Evolutionary conservation across 169 alveolate genomes (phyloP).

Genomic region (Condylostoma magnum): DNA sequence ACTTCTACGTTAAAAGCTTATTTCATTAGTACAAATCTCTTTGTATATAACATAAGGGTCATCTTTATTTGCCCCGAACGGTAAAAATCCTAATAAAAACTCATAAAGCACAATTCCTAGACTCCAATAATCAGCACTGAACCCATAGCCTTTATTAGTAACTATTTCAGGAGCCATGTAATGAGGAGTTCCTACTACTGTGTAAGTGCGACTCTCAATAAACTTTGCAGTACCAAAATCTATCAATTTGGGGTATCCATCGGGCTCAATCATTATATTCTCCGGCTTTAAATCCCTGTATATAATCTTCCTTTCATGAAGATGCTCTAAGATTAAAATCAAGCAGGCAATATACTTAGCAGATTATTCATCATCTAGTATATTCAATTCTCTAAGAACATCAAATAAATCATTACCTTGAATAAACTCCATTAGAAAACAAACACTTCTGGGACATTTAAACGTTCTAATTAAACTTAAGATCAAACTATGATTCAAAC

Average conservation of each 20-base stretch:
- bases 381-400: conserved; percentile 48
- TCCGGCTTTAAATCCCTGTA: conserved; percentile 80
- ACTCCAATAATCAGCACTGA: conserved; percentile 97
- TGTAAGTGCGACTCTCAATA: conserved; percentile 74
- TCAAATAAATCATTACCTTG: conserved; percentile 67
- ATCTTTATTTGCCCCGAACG: conserved; percentile 96
- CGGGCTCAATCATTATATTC: conserved; percentile 60
- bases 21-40: conserved; percentile 86
- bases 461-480: conserved; percentile 63
- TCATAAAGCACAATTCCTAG: conserved; percentile 98
- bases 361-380: conserved; percentile 42
- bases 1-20: conserved; percentile 42
- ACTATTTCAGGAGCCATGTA: conserved; percentile 83
- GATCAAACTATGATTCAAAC: conserved; percentile 71
- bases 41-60: conserved; percentile 95
- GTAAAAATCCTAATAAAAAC: conserved; percentile 96
- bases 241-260: conserved; percentile 67
- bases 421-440: conserved; percentile 67
- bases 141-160: conserved; percentile 94
- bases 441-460: conserved; percentile 59
- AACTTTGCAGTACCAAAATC: conserved; percentile 77
- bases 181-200: conserved; percentile 84
- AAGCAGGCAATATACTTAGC: conserved; percentile 33
- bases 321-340: conserved; percentile 47
- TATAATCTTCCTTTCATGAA: conserved; percentile 50